Evolutionary conservation across 164 flowering plant species (phyloP).

Genomic region (Macadamia tetraphylla): DNA sequence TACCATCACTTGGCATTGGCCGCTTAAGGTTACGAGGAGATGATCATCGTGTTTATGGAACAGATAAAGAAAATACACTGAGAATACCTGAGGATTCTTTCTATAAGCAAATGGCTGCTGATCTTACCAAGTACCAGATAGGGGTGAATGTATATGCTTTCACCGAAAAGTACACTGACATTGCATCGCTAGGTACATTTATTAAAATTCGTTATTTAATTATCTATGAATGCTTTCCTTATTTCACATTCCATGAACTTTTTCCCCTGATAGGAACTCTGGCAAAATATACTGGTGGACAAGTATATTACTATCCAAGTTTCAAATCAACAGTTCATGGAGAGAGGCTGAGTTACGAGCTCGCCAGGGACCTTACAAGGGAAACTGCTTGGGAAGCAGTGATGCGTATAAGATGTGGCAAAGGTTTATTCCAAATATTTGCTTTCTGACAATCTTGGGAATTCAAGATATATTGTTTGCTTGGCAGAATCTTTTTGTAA

Average conservation of each 20-base stretch:
- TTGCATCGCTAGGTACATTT: conserved; percentile 80
- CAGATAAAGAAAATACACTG: conserved; percentile 77
- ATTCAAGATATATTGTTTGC: conserved; percentile 1
- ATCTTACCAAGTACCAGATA: conserved; percentile 81
- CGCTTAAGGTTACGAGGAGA: conserved; percentile 91
- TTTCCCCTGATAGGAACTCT: conserved; percentile 54
- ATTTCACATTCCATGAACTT: not conserved
- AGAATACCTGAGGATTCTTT: conserved; percentile 90
- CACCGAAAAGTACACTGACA: conserved; percentile 91
- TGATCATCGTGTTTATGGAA: conserved; percentile 86
- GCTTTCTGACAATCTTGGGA: not conserved
- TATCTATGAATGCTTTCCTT: conserved; percentile 1
- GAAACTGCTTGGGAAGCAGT: conserved; percentile 99
- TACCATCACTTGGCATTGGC: conserved; percentile 93
- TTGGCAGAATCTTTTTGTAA: conserved; percentile 1
- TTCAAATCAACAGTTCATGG: conserved; percentile 56
- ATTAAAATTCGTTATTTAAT: not conserved
- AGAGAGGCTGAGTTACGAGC: conserved; percentile 77
- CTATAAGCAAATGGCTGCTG: conserved; percentile 99
- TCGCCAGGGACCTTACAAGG: conserved; percentile 84
- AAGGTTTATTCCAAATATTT: conserved; percentile 44
- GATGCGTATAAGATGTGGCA: conserved; percentile 97
- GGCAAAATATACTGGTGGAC: conserved; percentile 97
- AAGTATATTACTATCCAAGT: conserved; percentile 77
- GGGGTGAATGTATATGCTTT: conserved; percentile 78